Evolutionary conservation across 192 early-diverging fungal species (phyloP).

Genomic region (Coemansia sp.): DNA sequence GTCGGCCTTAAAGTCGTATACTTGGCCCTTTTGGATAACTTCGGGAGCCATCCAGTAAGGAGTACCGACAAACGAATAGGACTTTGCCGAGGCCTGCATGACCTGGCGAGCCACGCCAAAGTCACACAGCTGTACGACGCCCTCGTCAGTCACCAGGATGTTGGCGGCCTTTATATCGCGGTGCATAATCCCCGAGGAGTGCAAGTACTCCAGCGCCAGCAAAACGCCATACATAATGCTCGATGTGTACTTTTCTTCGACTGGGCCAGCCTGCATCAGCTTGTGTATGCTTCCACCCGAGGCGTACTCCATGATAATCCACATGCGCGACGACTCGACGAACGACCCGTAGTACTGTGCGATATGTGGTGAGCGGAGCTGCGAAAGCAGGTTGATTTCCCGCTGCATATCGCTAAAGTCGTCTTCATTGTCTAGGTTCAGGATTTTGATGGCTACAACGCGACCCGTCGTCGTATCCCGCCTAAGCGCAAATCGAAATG

Average conservation of each 20-base stretch:
- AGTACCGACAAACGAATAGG: constrained; percentile 95
- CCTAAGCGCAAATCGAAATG: constrained; percentile 8
- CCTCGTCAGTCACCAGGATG: constrained; percentile 84
- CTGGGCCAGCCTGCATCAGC: constrained; percentile 72
- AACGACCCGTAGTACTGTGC: constrained; percentile 92
- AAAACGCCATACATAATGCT: constrained; percentile 88
- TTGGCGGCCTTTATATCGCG: constrained; percentile 98
- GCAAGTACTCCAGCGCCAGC: constrained; percentile 86
- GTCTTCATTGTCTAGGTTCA: constrained; percentile 95
- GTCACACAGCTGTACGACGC: constrained; percentile 91
- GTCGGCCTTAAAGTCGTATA: constrained; percentile 96
- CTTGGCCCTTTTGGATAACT: constrained; percentile 74
- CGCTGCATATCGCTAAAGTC: constrained; percentile 93
- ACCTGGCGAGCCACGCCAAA: constrained; percentile 93
- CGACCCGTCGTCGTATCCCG: constrained; percentile 69
- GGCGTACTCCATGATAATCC: constrained; percentile 99
- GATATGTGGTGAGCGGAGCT: constrained; percentile 84
- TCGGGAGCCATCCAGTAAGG: constrained; percentile 92
- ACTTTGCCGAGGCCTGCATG: constrained; percentile 65
- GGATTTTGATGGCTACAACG: constrained; percentile 94
- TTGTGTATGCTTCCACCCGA: constrained; percentile 84
- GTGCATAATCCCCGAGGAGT: constrained; percentile 93
- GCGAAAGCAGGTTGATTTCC: constrained; percentile 88
- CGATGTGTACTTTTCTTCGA: constrained; percentile 88
- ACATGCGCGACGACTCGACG: constrained; percentile 87